Conservation (phyloP, 2,329 filamentous ascomycete genomes). For the Ceratocystis alfenasii region DNA sequence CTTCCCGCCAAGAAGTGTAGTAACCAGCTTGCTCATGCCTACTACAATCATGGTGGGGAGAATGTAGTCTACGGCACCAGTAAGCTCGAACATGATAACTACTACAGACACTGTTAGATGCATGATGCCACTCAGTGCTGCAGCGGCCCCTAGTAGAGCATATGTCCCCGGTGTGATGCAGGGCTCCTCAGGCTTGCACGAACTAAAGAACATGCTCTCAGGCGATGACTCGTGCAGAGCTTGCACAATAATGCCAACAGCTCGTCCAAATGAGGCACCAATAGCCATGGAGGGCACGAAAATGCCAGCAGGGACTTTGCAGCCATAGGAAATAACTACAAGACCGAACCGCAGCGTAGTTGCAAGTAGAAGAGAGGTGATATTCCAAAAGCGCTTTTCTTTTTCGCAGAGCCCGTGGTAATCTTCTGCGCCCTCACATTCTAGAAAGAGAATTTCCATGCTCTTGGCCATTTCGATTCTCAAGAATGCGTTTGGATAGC, state of each 20-base stretch:
- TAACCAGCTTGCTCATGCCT: slow-evolving; percentile 86
- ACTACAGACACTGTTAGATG: slow-evolving; percentile 94
- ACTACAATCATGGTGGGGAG: slow-evolving; percentile 98
- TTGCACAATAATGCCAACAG: slow-evolving; percentile 89
- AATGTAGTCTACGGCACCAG: slow-evolving; percentile 93
- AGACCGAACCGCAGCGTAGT: slow-evolving; percentile 71
- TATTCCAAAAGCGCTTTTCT: slow-evolving; percentile 63
- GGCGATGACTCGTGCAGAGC: slow-evolving; percentile 77
- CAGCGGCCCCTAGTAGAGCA: slow-evolving; percentile 84
- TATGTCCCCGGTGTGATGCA: slow-evolving; percentile 98
- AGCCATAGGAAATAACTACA: slow-evolving; percentile 92
- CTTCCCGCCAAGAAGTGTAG: slow-evolving; percentile 72
- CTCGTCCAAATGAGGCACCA: slow-evolving; percentile 83
- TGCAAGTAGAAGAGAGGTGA: slow-evolving; percentile 64
- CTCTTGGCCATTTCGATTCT: slow-evolving; percentile 98
- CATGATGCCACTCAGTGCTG: slow-evolving; percentile 92
- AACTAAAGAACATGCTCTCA: slow-evolving; percentile 68
- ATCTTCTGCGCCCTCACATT: slow-evolving; percentile 80
- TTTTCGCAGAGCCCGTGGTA: slow-evolving; percentile 81
- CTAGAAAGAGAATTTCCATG: slow-evolving; percentile 94
- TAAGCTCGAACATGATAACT: slow-evolving; percentile 98
- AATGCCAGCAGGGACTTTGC: slow-evolving; percentile 94
- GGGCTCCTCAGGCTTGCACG: slow-evolving; percentile 79
- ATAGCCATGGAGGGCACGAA: slow-evolving; percentile 98
- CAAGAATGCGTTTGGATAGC: slow-evolving; percentile 90